Evolutionary conservation across 176 grass and related monocot genomes (phyloP).

Genomic region (Microstegium vimineum): DNA sequence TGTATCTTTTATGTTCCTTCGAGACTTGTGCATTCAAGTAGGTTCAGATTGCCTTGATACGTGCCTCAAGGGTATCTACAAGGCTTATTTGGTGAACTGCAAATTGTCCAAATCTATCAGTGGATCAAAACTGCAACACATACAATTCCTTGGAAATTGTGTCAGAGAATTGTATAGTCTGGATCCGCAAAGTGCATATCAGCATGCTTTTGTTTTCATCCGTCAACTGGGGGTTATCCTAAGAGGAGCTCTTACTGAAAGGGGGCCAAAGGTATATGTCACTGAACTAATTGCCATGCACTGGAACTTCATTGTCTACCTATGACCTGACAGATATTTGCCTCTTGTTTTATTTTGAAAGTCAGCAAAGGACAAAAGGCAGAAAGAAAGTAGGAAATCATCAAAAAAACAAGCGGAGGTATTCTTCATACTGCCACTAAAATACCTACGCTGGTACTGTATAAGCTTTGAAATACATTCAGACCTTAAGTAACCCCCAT

Average conservation of each 20-base stretch:
- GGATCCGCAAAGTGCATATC: slow-evolving; percentile 70
- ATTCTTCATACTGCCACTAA: neutral
- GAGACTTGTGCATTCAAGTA: slow-evolving; percentile 84
- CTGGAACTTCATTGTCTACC: slow-evolving; percentile 4
- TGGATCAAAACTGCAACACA: slow-evolving; percentile 77
- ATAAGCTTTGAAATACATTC: no score
- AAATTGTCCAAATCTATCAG: slow-evolving; percentile 87
- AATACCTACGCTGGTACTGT: neutral
- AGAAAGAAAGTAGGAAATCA: slow-evolving; percentile 65
- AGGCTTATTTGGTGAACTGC: slow-evolving; percentile 99
- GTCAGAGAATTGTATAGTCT: slow-evolving; percentile 77
- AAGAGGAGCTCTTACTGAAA: slow-evolving; percentile 78
- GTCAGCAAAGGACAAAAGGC: slow-evolving; percentile 68
- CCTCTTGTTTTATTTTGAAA: slow-evolving; percentile 39
- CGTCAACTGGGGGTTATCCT: slow-evolving; percentile 79
- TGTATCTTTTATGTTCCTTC: slow-evolving; percentile 84
- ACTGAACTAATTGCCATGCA: slow-evolving; percentile 10
- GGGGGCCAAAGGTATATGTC: slow-evolving; percentile 69
- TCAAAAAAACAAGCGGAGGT: slow-evolving; percentile 77
- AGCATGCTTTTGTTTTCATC: slow-evolving; percentile 96
- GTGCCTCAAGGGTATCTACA: slow-evolving; percentile 89
- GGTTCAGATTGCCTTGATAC: slow-evolving; percentile 85
- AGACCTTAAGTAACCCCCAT: neutral
- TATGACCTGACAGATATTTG: slow-evolving; percentile 18
- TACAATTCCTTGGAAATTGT: slow-evolving; percentile 95